Evolutionary conservation across 306 rosid species (phyloP).

Genomic region (Rosa multiflora): DNA sequence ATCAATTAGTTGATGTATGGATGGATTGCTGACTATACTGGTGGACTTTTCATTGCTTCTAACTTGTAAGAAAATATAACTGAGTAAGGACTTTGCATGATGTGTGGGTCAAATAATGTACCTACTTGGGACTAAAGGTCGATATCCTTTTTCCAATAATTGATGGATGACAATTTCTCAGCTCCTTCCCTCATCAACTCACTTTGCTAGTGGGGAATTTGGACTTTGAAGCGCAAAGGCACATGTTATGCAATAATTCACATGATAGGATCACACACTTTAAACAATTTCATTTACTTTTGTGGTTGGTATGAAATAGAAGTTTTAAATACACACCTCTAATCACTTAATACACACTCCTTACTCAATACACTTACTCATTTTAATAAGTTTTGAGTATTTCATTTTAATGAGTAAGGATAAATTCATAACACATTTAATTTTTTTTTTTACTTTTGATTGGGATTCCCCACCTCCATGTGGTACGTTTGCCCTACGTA

Average conservation of each 20-base stretch:
- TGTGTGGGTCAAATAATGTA: not conserved
- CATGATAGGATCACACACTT: not conserved
- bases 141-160: not conserved
- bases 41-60: not conserved
- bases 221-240: not conserved
- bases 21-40: not conserved
- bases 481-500: no score
- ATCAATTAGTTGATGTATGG: not conserved
- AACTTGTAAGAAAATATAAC: not conserved
- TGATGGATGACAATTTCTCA: not conserved
- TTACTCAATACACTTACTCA: no score
- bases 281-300: not conserved
- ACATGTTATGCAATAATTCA: not conserved
- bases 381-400: no score
- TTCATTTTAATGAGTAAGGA: no score
- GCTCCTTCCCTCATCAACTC: constrained; percentile 3
- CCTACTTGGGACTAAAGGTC: not conserved
- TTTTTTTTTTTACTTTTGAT: no score
- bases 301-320: no score
- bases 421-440: no score
- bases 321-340: no score
- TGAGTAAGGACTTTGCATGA: not conserved
- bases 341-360: no score
- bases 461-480: no score
- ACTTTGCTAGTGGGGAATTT: not conserved